Percentiles rank a stretch among this genome's conserved stretches.
These are phyloP conservation scores for Puccinellia tenuiflora DNA, from an alignment of 176 grass and related monocot genomes.

Conservation along the genomic window DNA sequence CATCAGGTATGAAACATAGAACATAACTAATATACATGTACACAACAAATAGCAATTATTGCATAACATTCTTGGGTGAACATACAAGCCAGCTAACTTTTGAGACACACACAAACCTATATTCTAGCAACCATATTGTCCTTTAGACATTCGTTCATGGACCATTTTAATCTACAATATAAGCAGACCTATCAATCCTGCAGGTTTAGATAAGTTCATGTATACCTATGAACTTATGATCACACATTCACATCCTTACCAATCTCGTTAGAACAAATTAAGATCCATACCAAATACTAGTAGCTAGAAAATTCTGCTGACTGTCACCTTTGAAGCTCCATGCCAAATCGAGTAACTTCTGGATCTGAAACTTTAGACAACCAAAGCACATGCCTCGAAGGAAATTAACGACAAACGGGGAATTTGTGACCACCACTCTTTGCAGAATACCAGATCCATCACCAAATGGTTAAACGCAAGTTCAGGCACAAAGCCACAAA, in stretches of 20 bases:
- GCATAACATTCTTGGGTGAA: not conserved
- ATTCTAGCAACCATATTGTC: not conserved
- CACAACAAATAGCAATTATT: not conserved
- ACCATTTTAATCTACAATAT: not conserved
- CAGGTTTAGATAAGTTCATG: not conserved
- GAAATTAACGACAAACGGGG: not conserved
- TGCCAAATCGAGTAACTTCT: not conserved
- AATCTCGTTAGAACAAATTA: not conserved
- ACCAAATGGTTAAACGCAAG: not conserved
- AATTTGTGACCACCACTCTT: not conserved
- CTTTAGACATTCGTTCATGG: not conserved
- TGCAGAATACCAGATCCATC: not conserved
- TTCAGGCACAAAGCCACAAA: not conserved
- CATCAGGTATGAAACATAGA: not conserved
- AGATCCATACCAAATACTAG: not conserved
- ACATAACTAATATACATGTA: not conserved
- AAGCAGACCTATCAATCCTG: not conserved
- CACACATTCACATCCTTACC: not conserved
- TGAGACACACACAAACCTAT: not conserved
- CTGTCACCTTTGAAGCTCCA: not conserved
- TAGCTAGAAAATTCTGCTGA: not conserved
- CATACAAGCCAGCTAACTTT: not conserved
- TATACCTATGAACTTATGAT: not conserved
- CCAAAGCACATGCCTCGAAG: not conserved
- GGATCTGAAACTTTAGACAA: not conserved